phyloP scores from a whole-genome alignment of 306 rosid species.

The Inga laurina region DNA sequence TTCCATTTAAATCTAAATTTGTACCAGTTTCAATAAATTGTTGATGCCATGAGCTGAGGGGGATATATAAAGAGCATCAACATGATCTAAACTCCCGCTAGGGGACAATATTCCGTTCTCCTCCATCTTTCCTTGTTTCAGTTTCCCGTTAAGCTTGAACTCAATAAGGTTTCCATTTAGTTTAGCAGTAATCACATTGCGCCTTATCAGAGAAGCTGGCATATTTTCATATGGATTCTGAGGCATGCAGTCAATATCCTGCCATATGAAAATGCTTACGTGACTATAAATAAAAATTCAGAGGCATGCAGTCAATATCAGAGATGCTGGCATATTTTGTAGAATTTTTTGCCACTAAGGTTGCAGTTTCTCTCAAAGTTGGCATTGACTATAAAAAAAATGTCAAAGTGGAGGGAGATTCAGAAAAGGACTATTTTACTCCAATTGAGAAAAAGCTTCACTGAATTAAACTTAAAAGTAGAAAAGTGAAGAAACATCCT shows the following conservation, averaged over 20 bases:
- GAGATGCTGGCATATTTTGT: too few species aligned
- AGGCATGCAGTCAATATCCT: conserved; percentile 99
- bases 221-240: conserved; percentile 71
- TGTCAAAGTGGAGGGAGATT: too few species aligned
- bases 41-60: conserved; percentile 49
- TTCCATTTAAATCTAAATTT: conserved; percentile 45
- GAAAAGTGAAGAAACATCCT: too few species aligned
- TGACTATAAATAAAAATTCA: not conserved
- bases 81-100: conserved; percentile 44
- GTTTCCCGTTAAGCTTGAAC: conserved; percentile 51
- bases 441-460: too few species aligned
- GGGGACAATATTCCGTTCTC: conserved; percentile 46
- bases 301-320: too few species aligned
- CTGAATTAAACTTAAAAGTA: too few species aligned
- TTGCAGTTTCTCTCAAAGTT: too few species aligned
- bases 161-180: conserved; percentile 51
- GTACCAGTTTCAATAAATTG: conserved; percentile 54
- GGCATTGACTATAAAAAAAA: too few species aligned
- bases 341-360: too few species aligned
- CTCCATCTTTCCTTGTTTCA: conserved; percentile 50
- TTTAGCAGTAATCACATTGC: conserved; percentile 39
- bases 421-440: too few species aligned
- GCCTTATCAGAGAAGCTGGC: conserved; percentile 66
- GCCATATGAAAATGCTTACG: conserved; percentile 33
- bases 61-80: conserved; percentile 44